Percentiles rank a stretch among this genome's conserved stretches.
Evolutionary conservation across 2,329 filamentous ascomycete genomes (phyloP).

Genomic region (Trichoderma asperellum): DNA sequence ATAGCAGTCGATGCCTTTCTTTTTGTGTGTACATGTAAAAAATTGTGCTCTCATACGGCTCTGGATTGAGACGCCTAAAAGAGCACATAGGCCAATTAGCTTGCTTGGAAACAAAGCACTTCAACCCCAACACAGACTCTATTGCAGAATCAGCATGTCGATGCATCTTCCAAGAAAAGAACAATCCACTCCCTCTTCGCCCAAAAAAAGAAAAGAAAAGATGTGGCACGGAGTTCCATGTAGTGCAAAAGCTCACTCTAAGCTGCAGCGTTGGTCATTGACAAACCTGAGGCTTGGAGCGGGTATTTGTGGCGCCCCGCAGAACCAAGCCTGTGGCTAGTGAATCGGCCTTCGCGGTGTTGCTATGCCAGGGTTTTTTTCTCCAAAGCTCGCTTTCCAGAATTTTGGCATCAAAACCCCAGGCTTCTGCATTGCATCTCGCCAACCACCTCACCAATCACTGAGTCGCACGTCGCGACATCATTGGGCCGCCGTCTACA

Average conservation of each 20-base stretch:
- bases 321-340: slow-evolving; percentile 10
- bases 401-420: slow-evolving; percentile 10
- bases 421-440: slow-evolving; percentile 24
- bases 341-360: background rate
- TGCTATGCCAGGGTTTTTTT: slow-evolving; percentile 18
- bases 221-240: background rate
- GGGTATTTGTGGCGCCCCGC: slow-evolving; percentile 16
- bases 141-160: too few relatives aligned
- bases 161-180: too few relatives aligned
- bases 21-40: too few relatives aligned
- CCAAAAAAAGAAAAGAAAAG: background rate
- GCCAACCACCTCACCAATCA: background rate
- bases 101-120: too few relatives aligned
- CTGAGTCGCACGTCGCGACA: background rate
- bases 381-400: slow-evolving; percentile 3
- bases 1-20: too few relatives aligned
- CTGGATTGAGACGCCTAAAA: too few relatives aligned
- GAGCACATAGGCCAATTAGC: too few relatives aligned
- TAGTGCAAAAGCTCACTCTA: background rate
- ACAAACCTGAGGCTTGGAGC: background rate
- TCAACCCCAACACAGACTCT: too few relatives aligned
- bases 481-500: slow-evolving; percentile 5
- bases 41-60: too few relatives aligned
- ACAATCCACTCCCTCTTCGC: too few relatives aligned
- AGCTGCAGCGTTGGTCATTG: background rate